Evolutionary conservation across 2,329 filamentous ascomycete species (phyloP), one percentile per base, ranked within the genome.

Genomic region (Neofusicoccum sp.): DNA sequence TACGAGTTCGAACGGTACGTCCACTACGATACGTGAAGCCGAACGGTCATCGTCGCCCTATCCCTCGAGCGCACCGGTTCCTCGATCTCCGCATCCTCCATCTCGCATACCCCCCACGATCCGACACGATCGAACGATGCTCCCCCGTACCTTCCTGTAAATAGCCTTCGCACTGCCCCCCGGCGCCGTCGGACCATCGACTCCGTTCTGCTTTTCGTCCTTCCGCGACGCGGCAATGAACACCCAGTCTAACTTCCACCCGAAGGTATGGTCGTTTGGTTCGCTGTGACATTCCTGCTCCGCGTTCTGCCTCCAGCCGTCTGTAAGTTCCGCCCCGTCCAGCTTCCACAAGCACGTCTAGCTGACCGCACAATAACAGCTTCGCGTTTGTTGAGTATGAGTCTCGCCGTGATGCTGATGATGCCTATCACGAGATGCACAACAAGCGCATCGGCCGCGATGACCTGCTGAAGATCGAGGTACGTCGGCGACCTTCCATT

Each of bases 1-100:
- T 97, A 96, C 90, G 93, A 98, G 85, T 98, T 98, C 90, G 93
- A 98, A 93, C 92, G 93, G 91, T 97, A 96, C 87, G 93, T 96
- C 84, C 83, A 78, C 81, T 79, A 80, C 73, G 72, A 70, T 70
- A 73, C 72, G 70, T 70, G 63, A 61, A 61, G 28, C 33, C 43
- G 45, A 62, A 62, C 68, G 64, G 71, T 56, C 51, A 56, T 56
- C 51, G 51, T 24, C 51, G 51, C 38, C 51, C 38, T 41, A 26
- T 67, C 71, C 63, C 20, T 60, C 62, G 43, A 60, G 58, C 63
- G 57, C 65, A 62, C 58, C 65, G 63, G 49, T 56, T 62, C 47
- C 36, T 58, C 59, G 40, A 47, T 51, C 70, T 68, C 66, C 66
- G 64, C 70, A 72, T 66, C 70, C 71, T 70, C 75, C 76, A 43